Conservation (phyloP, 1,284 basidiomycete species). For the Rhizopogon hawkerae region DNA sequence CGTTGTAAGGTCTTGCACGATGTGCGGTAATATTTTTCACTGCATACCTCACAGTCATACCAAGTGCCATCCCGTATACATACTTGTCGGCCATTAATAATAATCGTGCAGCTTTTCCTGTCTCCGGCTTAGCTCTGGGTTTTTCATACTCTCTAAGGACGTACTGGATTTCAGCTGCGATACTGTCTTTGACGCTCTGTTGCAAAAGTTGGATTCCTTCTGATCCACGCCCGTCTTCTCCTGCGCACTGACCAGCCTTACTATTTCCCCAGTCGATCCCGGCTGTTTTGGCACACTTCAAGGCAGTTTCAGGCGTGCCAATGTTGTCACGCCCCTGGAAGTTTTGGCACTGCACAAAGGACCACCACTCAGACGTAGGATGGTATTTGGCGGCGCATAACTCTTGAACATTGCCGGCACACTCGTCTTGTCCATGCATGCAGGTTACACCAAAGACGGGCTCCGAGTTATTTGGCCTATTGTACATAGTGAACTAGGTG, state of each 20-base stretch:
- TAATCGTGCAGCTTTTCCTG: constrained; percentile 78
- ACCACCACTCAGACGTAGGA: constrained; percentile 54
- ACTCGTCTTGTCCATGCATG: constrained; percentile 72
- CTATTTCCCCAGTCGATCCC: constrained; percentile 64
- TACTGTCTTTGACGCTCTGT: constrained; percentile 46
- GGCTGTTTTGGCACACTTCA: constrained; percentile 54
- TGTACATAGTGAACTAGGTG: constrained; percentile 11
- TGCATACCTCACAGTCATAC: constrained; percentile 76
- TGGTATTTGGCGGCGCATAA: constrained; percentile 65
- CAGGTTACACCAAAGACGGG: constrained; percentile 67
- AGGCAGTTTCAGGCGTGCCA: constrained; percentile 57
- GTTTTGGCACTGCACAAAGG: constrained; percentile 71
- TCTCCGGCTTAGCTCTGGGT: constrained; percentile 7
- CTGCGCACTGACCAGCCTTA: constrained; percentile 49
- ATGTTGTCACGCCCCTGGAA: constrained; percentile 56
- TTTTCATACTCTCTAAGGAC: constrained; percentile 9
- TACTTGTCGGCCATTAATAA: constrained; percentile 60
- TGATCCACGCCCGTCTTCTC: constrained; percentile 46
- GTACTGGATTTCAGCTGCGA: constrained; percentile 49
- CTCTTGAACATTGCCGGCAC: constrained; percentile 81
- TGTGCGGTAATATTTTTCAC: background rate
- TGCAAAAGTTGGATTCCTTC: constrained; percentile 58
- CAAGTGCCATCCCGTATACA: constrained; percentile 75
- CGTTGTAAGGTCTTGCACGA: constrained; percentile 5
- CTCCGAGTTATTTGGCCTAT: constrained; percentile 57